These are phyloP conservation scores for Blepharisma stoltei DNA, from an alignment of 73 alveolate species.

Conservation along the genomic window DNA sequence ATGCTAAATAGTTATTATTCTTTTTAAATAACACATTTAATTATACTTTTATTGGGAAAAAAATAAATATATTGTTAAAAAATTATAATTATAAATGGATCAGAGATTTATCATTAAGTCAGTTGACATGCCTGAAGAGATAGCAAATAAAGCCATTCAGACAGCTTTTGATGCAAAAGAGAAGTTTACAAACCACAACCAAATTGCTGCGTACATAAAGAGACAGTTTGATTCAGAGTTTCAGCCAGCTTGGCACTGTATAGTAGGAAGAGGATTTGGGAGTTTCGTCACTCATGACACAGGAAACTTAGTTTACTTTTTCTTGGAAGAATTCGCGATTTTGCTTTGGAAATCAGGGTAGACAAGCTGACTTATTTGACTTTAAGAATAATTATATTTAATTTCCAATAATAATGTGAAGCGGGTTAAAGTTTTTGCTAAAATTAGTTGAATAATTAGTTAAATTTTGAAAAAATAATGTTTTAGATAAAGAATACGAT, in stretches of 20 bases:
- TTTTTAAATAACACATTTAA: no score
- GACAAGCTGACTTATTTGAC: background rate
- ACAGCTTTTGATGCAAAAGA: conserved; percentile 87
- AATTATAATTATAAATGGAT: no score
- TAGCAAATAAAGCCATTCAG: conserved; percentile 96
- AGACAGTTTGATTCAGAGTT: conserved; percentile 99
- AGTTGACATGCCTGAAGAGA: conserved; percentile 69
- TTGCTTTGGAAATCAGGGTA: conserved; percentile 24
- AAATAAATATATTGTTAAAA: no score
- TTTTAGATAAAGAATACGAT: no score
- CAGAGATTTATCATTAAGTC: background rate
- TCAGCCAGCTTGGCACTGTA: conserved; percentile 99
- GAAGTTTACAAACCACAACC: conserved; percentile 37
- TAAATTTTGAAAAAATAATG: no score
- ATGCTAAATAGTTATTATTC: background rate
- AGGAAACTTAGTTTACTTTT: conserved; percentile 95
- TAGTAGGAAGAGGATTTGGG: conserved; percentile 87
- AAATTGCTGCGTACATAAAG: conserved; percentile 93
- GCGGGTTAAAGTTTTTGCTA: no score
- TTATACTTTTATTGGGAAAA: no score
- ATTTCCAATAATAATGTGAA: no score
- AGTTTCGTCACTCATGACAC: conserved; percentile 96
- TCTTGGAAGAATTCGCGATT: conserved; percentile 77
- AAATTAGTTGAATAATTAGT: no score
- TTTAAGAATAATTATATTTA: no score